These are phyloP conservation scores for Ceraceosorus guamensis DNA, from an alignment of 1,284 basidiomycete species.

Conservation along the genomic window DNA sequence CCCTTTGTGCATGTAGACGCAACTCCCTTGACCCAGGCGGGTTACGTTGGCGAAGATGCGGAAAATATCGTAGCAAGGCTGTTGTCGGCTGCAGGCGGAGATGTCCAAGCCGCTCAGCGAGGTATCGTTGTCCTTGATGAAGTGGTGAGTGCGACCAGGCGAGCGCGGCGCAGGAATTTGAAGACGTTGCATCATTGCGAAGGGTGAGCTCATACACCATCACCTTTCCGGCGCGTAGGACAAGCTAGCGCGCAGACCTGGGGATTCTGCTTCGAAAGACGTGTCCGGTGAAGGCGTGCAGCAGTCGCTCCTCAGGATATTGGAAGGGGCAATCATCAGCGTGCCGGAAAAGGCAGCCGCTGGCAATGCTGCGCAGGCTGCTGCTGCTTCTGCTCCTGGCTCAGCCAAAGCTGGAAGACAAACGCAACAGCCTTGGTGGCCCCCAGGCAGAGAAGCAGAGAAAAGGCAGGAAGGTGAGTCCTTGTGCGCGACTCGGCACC, in stretches of 20 bases:
- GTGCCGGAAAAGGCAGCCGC: slow-evolving; percentile 61
- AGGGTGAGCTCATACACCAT: too few relatives aligned
- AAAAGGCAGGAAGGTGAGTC: neutral
- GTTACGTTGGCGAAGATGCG: slow-evolving; percentile 37
- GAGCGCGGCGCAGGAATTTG: too few relatives aligned
- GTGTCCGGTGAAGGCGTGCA: slow-evolving; percentile 95
- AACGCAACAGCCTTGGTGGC: slow-evolving; percentile 3
- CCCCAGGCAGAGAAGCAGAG: neutral
- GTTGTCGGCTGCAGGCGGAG: slow-evolving; percentile 20
- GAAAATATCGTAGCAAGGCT: slow-evolving; percentile 26
- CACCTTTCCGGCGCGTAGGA: slow-evolving; percentile 48
- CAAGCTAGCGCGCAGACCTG: slow-evolving; percentile 52
- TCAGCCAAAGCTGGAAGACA: too few relatives aligned
- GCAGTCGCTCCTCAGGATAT: slow-evolving; percentile 78
- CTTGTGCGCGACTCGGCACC: neutral
- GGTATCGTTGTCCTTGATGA: slow-evolving; percentile 90
- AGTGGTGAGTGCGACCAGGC: too few relatives aligned
- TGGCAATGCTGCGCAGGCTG: slow-evolving; percentile 8
- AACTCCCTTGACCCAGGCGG: slow-evolving; percentile 31
- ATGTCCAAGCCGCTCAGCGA: slow-evolving; percentile 13
- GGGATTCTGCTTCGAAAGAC: slow-evolving; percentile 62
- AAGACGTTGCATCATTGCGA: too few relatives aligned
- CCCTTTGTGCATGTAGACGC: slow-evolving; percentile 35
- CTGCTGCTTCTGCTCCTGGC: neutral
- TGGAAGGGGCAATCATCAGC: slow-evolving; percentile 80